Percentiles rank a stretch among this genome's conserved stretches.
Conservation (phyloP, 1,284 basidiomycete species). For the Leucoagaricus sp. region DNA sequence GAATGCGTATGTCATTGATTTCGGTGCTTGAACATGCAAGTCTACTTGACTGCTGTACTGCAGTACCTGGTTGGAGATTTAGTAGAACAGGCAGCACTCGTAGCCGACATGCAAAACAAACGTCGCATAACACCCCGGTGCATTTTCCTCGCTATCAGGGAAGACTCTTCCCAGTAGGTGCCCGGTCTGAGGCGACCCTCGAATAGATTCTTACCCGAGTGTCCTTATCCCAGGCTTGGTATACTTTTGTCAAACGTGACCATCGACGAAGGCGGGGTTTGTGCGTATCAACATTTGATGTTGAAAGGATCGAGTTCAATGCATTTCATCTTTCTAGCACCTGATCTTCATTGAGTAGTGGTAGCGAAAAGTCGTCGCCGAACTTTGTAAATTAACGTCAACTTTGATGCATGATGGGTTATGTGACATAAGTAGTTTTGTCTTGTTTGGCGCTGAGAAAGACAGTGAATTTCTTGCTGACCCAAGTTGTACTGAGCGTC, state of each 20-base stretch:
- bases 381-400: not conserved
- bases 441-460: constrained; percentile 14
- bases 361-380: no score
- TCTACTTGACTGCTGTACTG: constrained; percentile 85
- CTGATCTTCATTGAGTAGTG: no score
- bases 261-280: constrained; percentile 84
- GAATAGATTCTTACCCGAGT: not conserved
- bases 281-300: constrained; percentile 16
- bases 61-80: constrained; percentile 89
- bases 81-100: constrained; percentile 75
- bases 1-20: no score
- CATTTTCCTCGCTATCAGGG: constrained; percentile 5
- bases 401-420: not conserved
- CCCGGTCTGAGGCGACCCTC: constrained; percentile 3
- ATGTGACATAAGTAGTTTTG: not conserved
- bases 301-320: no score
- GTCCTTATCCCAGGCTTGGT: constrained; percentile 47
- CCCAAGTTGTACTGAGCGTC: not conserved
- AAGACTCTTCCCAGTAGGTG: no score
- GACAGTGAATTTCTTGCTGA: not conserved
- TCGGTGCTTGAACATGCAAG: no score
- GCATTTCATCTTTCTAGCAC: no score
- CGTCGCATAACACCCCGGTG: constrained; percentile 1
- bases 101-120: not conserved
- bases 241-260: constrained; percentile 77